Percentiles rank a stretch among this genome's conserved stretches.
phyloP scores from a whole-genome alignment of 164 flowering plant genomes.

The Santalum album region DNA sequence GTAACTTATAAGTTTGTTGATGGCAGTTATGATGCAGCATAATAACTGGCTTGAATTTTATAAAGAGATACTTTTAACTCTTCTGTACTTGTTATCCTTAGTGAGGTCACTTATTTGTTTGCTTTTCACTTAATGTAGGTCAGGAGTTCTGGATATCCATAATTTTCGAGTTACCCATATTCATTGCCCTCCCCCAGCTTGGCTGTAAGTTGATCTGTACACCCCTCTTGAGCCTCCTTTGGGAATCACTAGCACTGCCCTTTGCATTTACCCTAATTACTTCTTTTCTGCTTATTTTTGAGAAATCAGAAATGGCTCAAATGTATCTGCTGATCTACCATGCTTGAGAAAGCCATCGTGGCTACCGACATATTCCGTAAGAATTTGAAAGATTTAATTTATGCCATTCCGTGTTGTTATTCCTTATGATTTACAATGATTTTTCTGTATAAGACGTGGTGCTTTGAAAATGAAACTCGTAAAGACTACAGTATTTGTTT shows the following conservation, averaged over 20 bases:
- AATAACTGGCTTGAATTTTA: too few species aligned
- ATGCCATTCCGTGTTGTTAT: neutral
- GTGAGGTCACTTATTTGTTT: neutral
- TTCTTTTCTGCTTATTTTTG: slow-evolving; percentile 6
- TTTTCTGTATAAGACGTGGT: too few species aligned
- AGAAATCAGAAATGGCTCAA: slow-evolving; percentile 31
- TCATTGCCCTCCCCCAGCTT: slow-evolving; percentile 95
- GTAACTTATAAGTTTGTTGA: too few species aligned
- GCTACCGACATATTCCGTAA: slow-evolving; percentile 65
- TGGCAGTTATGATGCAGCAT: too few species aligned
- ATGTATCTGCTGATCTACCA: slow-evolving; percentile 19
- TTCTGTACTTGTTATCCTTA: too few species aligned
- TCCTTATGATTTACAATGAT: neutral
- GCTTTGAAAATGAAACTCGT: too few species aligned
- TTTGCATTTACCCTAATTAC: neutral
- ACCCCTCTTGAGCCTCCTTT: neutral
- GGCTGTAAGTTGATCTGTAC: slow-evolving; percentile 61
- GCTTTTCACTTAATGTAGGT: slow-evolving; percentile 40
- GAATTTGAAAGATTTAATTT: slow-evolving; percentile 10
- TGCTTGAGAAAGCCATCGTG: slow-evolving; percentile 67
- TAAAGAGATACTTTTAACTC: too few species aligned
- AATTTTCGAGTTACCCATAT: slow-evolving; percentile 64
- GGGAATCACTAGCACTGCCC: neutral
- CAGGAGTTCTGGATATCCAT: slow-evolving; percentile 75
- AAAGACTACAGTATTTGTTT: too few species aligned